Evolutionary conservation across 1,139 yeast species (phyloP).

Genomic region (Yamadazyma siamensis): DNA sequence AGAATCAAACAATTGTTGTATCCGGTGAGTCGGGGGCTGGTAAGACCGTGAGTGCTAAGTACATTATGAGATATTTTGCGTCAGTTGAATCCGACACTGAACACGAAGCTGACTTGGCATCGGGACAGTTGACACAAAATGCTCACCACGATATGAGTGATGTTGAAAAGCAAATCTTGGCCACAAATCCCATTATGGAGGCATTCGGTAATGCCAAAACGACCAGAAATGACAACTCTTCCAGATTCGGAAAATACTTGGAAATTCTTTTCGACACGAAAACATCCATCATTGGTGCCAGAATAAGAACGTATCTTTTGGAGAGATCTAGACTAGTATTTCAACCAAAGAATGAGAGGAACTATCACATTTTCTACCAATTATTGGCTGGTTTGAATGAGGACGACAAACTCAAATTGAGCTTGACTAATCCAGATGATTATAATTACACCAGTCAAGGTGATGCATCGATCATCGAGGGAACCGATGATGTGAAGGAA

Average conservation of each 20-base stretch:
- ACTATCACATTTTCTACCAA: constrained; percentile 95
- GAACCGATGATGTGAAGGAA: constrained; percentile 80
- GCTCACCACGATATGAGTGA: constrained; percentile 73
- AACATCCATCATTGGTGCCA: constrained; percentile 86
- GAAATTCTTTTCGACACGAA: constrained; percentile 79
- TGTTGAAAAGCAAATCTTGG: constrained; percentile 91
- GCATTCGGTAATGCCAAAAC: constrained; percentile 99
- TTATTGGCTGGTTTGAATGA: constrained; percentile 71
- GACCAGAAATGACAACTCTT: constrained; percentile 94
- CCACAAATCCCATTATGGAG: constrained; percentile 98
- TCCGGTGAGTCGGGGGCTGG: constrained; percentile 99
- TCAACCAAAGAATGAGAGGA: constrained; percentile 86
- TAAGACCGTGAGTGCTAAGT: constrained; percentile 95
- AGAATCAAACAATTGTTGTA: constrained; percentile 93
- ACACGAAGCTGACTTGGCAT: constrained; percentile 16
- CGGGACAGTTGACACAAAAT: constrained; percentile 18
- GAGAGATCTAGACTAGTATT: constrained; percentile 94
- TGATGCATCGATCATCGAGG: constrained; percentile 66
- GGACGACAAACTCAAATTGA: constrained; percentile 55
- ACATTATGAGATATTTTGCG: constrained; percentile 96
- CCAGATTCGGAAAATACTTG: constrained; percentile 93
- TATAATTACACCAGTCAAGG: constrained; percentile 90
- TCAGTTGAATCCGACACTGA: constrained; percentile 73
- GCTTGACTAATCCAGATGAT: constrained; percentile 62
- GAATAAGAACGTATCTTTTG: constrained; percentile 85